Conservation (phyloP, 1,139 yeast genomes). For the Hanseniaspora sp. region DNA sequence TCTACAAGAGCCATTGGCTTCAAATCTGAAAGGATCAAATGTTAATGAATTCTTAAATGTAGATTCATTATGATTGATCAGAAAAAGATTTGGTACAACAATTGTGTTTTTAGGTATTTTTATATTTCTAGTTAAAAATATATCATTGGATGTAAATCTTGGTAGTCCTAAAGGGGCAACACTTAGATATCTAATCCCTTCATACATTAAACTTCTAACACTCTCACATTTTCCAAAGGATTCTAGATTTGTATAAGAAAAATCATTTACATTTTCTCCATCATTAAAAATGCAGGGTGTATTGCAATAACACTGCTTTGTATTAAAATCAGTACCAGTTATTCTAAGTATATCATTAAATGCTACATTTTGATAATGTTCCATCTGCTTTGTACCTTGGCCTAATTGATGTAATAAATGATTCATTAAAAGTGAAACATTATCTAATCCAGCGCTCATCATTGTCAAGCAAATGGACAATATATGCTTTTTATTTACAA, state of each 20-base stretch:
- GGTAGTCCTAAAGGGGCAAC: constrained; percentile 8
- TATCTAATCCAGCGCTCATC: constrained; percentile 14
- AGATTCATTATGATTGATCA: constrained; percentile 2
- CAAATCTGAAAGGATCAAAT: constrained; percentile 9
- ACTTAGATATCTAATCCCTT: constrained; percentile 3
- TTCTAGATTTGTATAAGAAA: neutral
- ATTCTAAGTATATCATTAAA: neutral
- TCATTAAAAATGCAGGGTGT: too few relatives aligned
- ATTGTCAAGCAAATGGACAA: constrained; percentile 9
- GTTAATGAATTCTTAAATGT: neutral
- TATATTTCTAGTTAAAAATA: neutral
- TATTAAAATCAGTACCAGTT: too few relatives aligned
- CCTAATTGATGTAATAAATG: constrained; percentile 2
- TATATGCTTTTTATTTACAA: neutral
- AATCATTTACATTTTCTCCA: neutral
- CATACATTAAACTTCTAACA: constrained; percentile 1
- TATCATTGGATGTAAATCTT: constrained; percentile 2
- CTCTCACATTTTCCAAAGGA: neutral
- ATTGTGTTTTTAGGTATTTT: constrained; percentile 5
- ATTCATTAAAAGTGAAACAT: neutral
- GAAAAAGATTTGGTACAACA: constrained; percentile 7
- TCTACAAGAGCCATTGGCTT: neutral
- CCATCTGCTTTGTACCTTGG: neutral
- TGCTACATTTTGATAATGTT: neutral
- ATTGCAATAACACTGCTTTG: too few relatives aligned